A percentile compares a stretch with the other conserved stretches of the same genome.
Conservation (phyloP, 495 filamentous ascomycete genomes). For the Penicillium daleae region DNA sequence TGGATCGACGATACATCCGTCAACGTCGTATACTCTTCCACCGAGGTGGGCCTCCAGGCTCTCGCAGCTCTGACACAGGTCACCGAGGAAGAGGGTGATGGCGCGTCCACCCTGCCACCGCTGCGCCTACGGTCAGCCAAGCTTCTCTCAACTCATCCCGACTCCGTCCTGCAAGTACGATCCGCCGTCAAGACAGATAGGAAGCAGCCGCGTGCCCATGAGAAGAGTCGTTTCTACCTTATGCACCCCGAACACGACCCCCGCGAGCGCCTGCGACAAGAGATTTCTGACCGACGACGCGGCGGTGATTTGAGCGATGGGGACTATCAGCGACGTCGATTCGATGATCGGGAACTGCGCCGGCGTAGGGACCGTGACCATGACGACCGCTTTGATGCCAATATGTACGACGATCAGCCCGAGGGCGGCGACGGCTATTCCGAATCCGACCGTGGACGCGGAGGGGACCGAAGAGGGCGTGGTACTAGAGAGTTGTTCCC, state of each 20-base stretch:
- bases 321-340: slow-evolving; percentile 60
- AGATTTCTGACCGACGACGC: slow-evolving; percentile 49
- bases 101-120: slow-evolving; percentile 41
- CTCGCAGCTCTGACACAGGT: slow-evolving; percentile 64
- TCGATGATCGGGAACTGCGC: slow-evolving; percentile 59
- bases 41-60: slow-evolving; percentile 71
- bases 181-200: slow-evolving; percentile 74
- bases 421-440: slow-evolving; percentile 30
- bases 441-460: slow-evolving; percentile 34
- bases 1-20: slow-evolving; percentile 96
- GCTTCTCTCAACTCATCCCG: slow-evolving; percentile 62
- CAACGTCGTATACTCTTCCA: slow-evolving; percentile 75
- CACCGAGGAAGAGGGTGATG: slow-evolving; percentile 39
- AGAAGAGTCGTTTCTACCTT: slow-evolving; percentile 87
- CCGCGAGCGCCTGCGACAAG: slow-evolving; percentile 64
- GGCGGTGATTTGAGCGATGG: slow-evolving; percentile 64
- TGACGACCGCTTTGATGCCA: slow-evolving; percentile 64
- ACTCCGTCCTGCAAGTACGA: slow-evolving; percentile 71
- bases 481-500: slow-evolving; percentile 58
- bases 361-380: slow-evolving; percentile 55
- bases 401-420: slow-evolving; percentile 73
- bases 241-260: slow-evolving; percentile 88
- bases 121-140: slow-evolving; percentile 65
- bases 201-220: slow-evolving; percentile 75
- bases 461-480: slow-evolving; percentile 30